Evolutionary conservation across 768 basidiomycete genomes (phyloP).

Genomic region (Agaricus sinodeliciosus): DNA sequence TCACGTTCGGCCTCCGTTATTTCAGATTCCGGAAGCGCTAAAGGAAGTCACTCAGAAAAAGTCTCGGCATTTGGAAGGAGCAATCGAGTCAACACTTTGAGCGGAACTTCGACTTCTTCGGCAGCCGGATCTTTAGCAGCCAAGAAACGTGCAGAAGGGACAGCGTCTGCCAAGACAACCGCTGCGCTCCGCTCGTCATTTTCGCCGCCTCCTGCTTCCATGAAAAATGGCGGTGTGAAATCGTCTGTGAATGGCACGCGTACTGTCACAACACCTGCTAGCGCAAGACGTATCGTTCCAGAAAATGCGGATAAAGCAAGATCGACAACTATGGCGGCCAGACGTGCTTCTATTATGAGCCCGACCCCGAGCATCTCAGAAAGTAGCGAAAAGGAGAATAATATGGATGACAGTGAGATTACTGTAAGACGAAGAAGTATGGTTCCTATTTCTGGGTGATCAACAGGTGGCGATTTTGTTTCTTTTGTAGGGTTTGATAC

Average conservation of each 20-base stretch:
- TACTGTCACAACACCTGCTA: constrained; percentile 20
- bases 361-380: constrained; percentile 34
- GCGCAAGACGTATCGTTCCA: constrained; percentile 28
- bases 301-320: constrained; percentile 24
- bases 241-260: constrained; percentile 24
- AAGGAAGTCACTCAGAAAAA: constrained; percentile 24
- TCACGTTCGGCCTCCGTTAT: constrained; percentile 50
- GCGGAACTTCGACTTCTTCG: constrained; percentile 20
- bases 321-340: constrained; percentile 11
- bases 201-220: constrained; percentile 14
- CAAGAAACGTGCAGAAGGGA: constrained; percentile 26
- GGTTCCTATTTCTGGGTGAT: constrained; percentile 24
- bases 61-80: constrained; percentile 43
- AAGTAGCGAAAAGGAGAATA: constrained; percentile 57
- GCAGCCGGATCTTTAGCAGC: constrained; percentile 13
- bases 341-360: constrained; percentile 24
- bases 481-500: neutral
- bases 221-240: constrained; percentile 30
- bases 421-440: constrained; percentile 22
- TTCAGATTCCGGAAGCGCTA: constrained; percentile 40
- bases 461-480: constrained; percentile 8
- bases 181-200: constrained; percentile 24
- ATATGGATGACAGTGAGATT: constrained; percentile 20
- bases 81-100: constrained; percentile 31
- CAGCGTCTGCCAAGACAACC: constrained; percentile 24